Conservation (phyloP, 2,329 filamentous ascomycete species). For the Periconia digitata region DNA sequence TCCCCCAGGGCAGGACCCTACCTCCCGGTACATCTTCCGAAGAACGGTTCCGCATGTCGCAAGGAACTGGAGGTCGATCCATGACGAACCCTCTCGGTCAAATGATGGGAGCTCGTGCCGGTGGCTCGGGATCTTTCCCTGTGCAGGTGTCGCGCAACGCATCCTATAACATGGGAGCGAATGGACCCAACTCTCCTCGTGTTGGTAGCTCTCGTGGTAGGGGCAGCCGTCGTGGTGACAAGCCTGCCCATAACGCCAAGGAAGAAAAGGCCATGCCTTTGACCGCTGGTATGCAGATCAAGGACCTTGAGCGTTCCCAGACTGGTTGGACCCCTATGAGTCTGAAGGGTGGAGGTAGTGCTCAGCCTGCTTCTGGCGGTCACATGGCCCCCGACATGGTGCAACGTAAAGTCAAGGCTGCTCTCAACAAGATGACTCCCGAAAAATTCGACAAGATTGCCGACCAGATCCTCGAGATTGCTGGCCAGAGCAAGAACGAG, state of each 20-base stretch:
- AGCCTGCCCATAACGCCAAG: conserved; percentile 47
- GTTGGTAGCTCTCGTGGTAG: conserved; percentile 64
- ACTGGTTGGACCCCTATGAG: conserved; percentile 83
- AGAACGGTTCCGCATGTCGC: conserved; percentile 62
- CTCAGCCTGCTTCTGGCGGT: conserved; percentile 32
- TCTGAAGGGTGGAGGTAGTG: conserved; percentile 41
- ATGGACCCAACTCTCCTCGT: conserved; percentile 68
- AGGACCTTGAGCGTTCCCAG: conserved; percentile 72
- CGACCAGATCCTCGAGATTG: conserved; percentile 88
- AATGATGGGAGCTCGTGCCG: conserved; percentile 55
- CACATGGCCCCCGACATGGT: conserved; percentile 88
- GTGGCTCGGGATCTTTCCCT: conserved; percentile 58
- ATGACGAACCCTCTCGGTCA: conserved; percentile 59
- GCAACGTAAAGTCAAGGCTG: conserved; percentile 97
- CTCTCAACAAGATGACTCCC: conserved; percentile 99
- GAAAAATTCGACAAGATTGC: conserved; percentile 98
- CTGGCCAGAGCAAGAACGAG: conserved; percentile 93
- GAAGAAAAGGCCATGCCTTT: conserved; percentile 86
- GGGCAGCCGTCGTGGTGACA: conserved; percentile 62
- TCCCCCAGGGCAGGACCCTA: conserved; percentile 58
- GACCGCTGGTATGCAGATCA: conserved; percentile 78
- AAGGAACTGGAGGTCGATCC: conserved; percentile 26
- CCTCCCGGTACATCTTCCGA: conserved; percentile 77
- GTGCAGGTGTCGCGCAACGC: conserved; percentile 67
- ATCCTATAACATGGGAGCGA: conserved; percentile 57